phyloP scores from a whole-genome alignment of 306 rosid genomes.

The Citrullus mucosospermus region DNA sequence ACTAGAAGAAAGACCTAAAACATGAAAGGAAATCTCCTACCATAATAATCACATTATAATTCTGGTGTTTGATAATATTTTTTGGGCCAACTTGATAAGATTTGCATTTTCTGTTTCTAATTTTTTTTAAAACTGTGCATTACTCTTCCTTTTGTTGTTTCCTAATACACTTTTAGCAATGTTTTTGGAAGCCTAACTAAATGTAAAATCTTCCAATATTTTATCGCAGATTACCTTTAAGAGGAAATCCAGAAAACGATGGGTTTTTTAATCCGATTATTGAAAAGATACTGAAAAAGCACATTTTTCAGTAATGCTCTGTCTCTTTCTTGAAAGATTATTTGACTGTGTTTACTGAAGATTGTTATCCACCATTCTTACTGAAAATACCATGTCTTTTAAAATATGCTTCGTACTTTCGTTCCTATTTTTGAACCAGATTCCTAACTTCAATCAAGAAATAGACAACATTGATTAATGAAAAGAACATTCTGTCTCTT shows the following conservation, averaged over 20 bases:
- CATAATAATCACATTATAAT: background rate
- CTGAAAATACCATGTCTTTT: background rate
- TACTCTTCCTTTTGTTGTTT: background rate
- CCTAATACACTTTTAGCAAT: background rate
- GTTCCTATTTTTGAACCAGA: background rate
- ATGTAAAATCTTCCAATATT: background rate
- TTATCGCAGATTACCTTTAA: background rate
- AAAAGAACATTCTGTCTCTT: too few species aligned
- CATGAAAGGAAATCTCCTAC: too few species aligned
- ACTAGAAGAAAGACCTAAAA: too few species aligned
- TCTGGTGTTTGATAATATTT: background rate
- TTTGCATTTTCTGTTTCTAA: background rate
- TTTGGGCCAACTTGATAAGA: background rate
- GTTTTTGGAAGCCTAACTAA: background rate
- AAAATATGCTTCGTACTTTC: background rate
- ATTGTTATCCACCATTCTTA: background rate
- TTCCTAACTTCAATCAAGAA: background rate
- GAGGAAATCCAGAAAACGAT: background rate
- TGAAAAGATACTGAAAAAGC: background rate
- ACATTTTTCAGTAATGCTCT: too few species aligned
- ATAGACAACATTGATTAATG: background rate
- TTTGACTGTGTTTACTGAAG: too few species aligned
- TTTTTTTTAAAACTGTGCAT: background rate
- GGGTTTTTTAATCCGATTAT: background rate
- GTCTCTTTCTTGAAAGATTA: too few species aligned